phyloP scores from a whole-genome alignment of 2,329 filamentous ascomycete genomes.

The Calycina herbarum region DNA sequence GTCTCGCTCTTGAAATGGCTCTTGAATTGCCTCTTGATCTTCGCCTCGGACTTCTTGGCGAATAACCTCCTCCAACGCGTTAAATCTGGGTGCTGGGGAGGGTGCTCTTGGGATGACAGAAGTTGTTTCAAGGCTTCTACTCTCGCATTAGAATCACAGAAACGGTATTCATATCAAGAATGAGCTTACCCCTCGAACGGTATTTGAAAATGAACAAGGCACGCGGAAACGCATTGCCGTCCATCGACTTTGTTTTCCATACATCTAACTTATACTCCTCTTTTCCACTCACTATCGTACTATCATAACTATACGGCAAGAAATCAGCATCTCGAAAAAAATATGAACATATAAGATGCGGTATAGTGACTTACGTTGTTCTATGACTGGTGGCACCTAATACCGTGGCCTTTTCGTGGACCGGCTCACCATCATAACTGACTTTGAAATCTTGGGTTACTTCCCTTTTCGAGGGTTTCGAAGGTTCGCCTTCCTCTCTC shows the following conservation, averaged over 20 bases:
- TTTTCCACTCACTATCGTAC: not conserved
- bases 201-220: slow-evolving; percentile 32
- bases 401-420: slow-evolving; percentile 28
- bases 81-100: not conserved
- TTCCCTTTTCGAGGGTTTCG: slow-evolving; percentile 6
- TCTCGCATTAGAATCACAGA: not conserved
- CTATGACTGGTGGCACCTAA: slow-evolving; percentile 24
- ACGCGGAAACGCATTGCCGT: slow-evolving; percentile 25
- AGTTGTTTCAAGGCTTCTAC: not conserved
- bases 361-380: slow-evolving; percentile 18
- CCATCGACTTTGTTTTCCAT: slow-evolving; percentile 15
- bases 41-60: too few relatives aligned
- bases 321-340: not conserved
- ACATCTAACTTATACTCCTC: not conserved
- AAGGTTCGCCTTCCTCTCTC: slow-evolving; percentile 3
- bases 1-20: too few relatives aligned
- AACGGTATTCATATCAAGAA: not conserved
- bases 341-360: not conserved
- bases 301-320: not conserved
- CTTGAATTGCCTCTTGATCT: too few relatives aligned
- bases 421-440: not conserved
- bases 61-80: not conserved
- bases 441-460: not conserved
- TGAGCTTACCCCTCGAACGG: slow-evolving; percentile 24
- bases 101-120: not conserved